Base-by-base conservation (phyloP, 768 basidiomycete species). In the Panellus pusillus region DNA sequence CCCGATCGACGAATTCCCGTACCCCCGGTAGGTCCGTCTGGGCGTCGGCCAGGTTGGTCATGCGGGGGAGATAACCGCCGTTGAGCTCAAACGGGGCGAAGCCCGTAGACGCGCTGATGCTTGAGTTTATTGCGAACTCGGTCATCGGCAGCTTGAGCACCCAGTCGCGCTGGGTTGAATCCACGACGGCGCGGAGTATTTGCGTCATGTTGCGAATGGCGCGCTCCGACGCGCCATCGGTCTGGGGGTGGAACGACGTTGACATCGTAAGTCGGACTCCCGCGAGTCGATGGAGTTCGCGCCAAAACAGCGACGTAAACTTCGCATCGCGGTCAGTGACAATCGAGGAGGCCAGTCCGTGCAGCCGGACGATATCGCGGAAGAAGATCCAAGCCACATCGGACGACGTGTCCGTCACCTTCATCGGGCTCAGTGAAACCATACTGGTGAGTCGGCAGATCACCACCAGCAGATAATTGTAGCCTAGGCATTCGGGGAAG, bases 161-260 rank as follows among this genome's bases (percentile, higher is more conserved):
- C 70, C 72, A 74, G 37, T 75, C 63, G 0, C 57, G 60, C 39
- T 74, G 72, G 29, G 71, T 57, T 0, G 64, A 60, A 0, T 42
- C 9, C 1, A 73, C 54, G 0, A 61, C 12, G 0, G 63, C 38
- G 1, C 60, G 40, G 24, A 75, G 62, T 8, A 73, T 72, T 50
- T 74, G 70, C 1, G 56, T 62, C 2, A 75, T 50, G n/a, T 43
- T 60, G 0, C 62, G 35, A 39, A 69, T 74, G 0, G 60, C 63
- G 14, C 64, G 52, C 57, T 68, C 24, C 3, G 24, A 24, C 24
- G 24, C 24, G 24, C 24, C 24, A 24, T 24, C 24, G 3, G 24
- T 24, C 64, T 76, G 71, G 0, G 72, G 74, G 47, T 76, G 76
- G 48, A 70, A 76, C 2, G 72, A 68, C 6, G 63, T 72, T 4